Evolutionary conservation across 768 basidiomycete genomes (phyloP), one percentile per base, ranked within the genome.

Genomic region (Tylopilus sp.): DNA sequence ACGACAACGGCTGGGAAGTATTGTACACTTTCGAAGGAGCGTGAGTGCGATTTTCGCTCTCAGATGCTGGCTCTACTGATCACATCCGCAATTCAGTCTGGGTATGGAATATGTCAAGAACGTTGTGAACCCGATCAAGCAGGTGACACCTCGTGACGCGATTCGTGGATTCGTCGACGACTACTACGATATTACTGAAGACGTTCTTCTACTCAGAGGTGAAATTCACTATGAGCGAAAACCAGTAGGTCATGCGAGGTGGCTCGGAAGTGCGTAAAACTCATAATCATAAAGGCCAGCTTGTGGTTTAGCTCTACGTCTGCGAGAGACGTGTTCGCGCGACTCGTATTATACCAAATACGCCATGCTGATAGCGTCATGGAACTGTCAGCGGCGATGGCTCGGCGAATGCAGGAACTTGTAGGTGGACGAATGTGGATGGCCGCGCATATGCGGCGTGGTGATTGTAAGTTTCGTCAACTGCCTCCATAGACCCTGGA

Each of bases 61-160:
- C 11, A 21, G 25, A 29, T 29, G 7, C 13, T 48, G 33, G 19
- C 41, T 45, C 37, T 26, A 6, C 53, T 67, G 22, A 67, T 34
- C 28, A 56, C 22, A 26, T 22, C 11, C 10, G 13, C n/a, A 40
- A 54, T 12, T 16, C 48, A 78, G 76, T 30, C 63, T 70, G n/a
- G 70, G 74, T 17, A 72, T 76, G 74, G 76, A 78, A 21, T 73
- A 57, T 55, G 68, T 74, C 22, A 76, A 78, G 59, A 71, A 72
- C 19, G 74, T 77, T 30, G 71, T 74, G 12, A 61, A 63, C 31
- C 73, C 76, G 8, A 61, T 73, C 48, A 66, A 56, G 33, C 71
- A 76, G 59, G 69, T 73, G 50, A 69, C 63, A 8, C 71, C 67
- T 7, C 68, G 67, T 36, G 59, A 64, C 40, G 64, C 67, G 1